These are phyloP conservation scores for Aureobasidium sp. DNA, from an alignment of 2,329 filamentous ascomycete genomes.

Conservation along the genomic window DNA sequence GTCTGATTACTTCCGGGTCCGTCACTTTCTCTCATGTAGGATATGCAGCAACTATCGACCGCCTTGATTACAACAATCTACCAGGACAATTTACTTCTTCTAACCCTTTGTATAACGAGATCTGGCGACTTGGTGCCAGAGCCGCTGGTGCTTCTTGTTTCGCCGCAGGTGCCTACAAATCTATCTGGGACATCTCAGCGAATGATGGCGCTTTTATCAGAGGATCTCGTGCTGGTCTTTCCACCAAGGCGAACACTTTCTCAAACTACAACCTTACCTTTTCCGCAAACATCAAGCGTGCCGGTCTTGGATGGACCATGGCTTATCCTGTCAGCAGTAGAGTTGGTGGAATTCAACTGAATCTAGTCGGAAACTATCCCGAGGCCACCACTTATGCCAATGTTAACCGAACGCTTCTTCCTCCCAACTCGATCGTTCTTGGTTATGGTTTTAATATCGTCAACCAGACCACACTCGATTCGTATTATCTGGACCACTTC, in stretches of 20 bases:
- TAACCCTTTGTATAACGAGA: constrained; percentile 29
- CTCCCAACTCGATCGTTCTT: constrained; percentile 32
- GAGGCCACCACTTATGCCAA: constrained; percentile 27
- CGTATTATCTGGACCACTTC: constrained; percentile 26
- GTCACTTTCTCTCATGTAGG: constrained; percentile 29
- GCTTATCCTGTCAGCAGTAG: constrained; percentile 24
- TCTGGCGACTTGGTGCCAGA: constrained; percentile 35
- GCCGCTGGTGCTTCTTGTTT: constrained; percentile 33
- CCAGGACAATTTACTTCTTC: constrained; percentile 28
- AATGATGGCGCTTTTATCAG: constrained; percentile 32
- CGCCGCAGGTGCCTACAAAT: constrained; percentile 31
- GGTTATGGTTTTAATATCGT: constrained; percentile 32
- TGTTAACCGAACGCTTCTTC: constrained; percentile 30
- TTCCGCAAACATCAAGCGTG: constrained; percentile 32
- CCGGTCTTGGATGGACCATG: constrained; percentile 35
- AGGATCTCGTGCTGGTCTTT: constrained; percentile 29
- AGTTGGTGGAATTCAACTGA: constrained; percentile 25
- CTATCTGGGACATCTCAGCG: constrained; percentile 31
- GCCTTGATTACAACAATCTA: constrained; percentile 22
- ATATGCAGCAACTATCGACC: constrained; percentile 28
- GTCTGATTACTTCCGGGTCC: constrained; percentile 30
- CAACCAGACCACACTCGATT: constrained; percentile 32
- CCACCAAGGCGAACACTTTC: constrained; percentile 22
- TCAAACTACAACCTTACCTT: constrained; percentile 35
- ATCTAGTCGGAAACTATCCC: constrained; percentile 12